phyloP scores from a whole-genome alignment of 345 rosid genomes.

The Iberis pinnata region DNA sequence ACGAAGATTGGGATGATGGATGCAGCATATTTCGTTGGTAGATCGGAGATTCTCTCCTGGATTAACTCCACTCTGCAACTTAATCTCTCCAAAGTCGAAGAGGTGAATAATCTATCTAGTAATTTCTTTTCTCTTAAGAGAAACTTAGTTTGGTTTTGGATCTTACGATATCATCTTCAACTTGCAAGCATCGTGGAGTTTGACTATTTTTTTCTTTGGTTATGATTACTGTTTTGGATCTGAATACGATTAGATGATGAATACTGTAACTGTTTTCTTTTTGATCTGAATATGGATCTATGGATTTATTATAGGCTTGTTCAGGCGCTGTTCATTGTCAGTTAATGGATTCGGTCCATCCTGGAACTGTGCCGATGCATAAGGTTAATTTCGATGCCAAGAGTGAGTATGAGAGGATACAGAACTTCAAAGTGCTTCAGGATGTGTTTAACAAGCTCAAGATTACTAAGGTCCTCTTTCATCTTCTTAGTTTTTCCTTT shows the following conservation, averaged over 20 bases:
- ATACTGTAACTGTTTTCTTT: background rate
- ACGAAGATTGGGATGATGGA: conserved; percentile 95
- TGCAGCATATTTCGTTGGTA: conserved; percentile 78
- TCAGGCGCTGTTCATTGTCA: conserved; percentile 92
- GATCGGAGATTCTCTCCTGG: conserved; percentile 97
- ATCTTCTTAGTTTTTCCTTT: background rate
- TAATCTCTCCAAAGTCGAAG: conserved; percentile 93
- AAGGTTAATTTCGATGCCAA: conserved; percentile 96
- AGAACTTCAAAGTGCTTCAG: conserved; percentile 92
- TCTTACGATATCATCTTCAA: background rate
- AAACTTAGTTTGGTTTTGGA: background rate
- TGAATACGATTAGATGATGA: background rate
- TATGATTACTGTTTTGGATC: background rate
- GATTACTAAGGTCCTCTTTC: conserved; percentile 63
- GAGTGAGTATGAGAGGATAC: conserved; percentile 97
- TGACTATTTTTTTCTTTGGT: background rate
- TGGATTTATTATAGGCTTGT: conserved; percentile 56
- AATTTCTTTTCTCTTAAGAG: background rate
- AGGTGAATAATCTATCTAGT: conserved; percentile 36
- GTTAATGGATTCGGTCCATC: conserved; percentile 86
- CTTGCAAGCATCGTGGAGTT: background rate
- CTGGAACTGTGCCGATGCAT: conserved; percentile 92
- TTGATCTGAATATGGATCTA: conserved; percentile 16
- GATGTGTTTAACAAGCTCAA: conserved; percentile 95
- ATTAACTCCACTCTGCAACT: conserved; percentile 85